Conservation (phyloP, 1,284 basidiomycete species). For the Ceratobasidium sp. region DNA sequence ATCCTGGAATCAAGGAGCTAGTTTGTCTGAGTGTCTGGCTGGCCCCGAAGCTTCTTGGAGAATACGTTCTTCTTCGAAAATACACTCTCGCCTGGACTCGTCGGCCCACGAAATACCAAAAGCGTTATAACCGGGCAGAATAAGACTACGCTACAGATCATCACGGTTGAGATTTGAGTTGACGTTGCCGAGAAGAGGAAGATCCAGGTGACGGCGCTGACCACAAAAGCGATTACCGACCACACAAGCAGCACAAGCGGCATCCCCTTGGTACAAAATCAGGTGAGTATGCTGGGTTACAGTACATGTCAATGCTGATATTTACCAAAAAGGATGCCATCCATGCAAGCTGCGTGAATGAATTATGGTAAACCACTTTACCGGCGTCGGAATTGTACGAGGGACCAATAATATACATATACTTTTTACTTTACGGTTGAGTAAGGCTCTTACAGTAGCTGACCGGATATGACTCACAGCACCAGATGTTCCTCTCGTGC, state of each 20-base stretch:
- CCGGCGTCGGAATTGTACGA: neutral
- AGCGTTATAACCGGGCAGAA: neutral
- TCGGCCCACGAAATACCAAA: slow-evolving; percentile 8
- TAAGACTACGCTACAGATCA: neutral
- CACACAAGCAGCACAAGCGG: slow-evolving; percentile 27
- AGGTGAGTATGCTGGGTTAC: neutral
- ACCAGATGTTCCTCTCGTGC: slow-evolving; percentile 12
- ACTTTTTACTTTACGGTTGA: neutral
- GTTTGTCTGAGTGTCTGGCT: neutral
- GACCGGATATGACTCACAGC: neutral
- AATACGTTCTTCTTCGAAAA: slow-evolving; percentile 15
- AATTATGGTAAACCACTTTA: neutral
- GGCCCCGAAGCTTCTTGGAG: slow-evolving; percentile 1
- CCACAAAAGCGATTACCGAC: slow-evolving; percentile 29
- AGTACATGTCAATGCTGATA: neutral
- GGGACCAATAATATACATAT: slow-evolving; percentile 18
- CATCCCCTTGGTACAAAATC: slow-evolving; percentile 10
- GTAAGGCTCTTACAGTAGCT: neutral
- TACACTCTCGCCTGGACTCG: neutral
- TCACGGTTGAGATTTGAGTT: slow-evolving; percentile 5
- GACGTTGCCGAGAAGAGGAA: slow-evolving; percentile 1
- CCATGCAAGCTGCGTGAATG: slow-evolving; percentile 4
- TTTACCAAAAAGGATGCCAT: slow-evolving; percentile 20
- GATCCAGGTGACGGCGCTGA: slow-evolving; percentile 26
- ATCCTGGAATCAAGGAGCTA: too few species aligned